These are phyloP conservation scores for Sordariomycetes sp. DNA, from an alignment of 2,329 filamentous ascomycete genomes.

Conservation along the genomic window DNA sequence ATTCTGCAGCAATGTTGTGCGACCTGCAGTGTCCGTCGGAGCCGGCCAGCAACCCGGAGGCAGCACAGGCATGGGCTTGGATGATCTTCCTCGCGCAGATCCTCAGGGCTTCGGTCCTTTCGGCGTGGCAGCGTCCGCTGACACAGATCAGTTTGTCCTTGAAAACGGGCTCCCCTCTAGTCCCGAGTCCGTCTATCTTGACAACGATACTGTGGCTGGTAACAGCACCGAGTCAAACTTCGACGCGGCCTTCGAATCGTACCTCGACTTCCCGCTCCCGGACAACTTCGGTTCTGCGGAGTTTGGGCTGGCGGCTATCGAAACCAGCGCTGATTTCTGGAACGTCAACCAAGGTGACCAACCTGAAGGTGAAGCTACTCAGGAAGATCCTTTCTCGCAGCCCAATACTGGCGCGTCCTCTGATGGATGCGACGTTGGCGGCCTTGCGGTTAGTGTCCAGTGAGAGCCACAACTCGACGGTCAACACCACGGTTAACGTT, in stretches of 20 bases:
- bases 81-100: constrained; percentile 37
- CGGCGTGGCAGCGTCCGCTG: constrained; percentile 58
- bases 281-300: constrained; percentile 41
- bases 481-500: constrained; percentile 23
- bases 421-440: constrained; percentile 65
- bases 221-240: constrained; percentile 42
- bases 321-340: constrained; percentile 42
- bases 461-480: constrained; percentile 37
- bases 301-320: too few relatives aligned
- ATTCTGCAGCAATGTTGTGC: constrained; percentile 99
- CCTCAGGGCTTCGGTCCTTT: constrained; percentile 63
- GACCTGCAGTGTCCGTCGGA: constrained; percentile 99
- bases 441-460: constrained; percentile 65
- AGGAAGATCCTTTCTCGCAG: constrained; percentile 63
- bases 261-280: constrained; percentile 39
- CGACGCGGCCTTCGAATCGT: too few relatives aligned
- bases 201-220: constrained; percentile 59
- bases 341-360: constrained; percentile 41
- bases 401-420: constrained; percentile 65
- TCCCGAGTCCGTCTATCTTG: constrained; percentile 56
- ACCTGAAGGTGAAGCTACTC: constrained; percentile 51
- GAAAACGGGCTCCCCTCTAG: constrained; percentile 69
- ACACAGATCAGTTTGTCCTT: constrained; percentile 67
- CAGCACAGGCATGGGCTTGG: constrained; percentile 28
- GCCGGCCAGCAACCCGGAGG: constrained; percentile 42